phyloP scores from a whole-genome alignment of 495 filamentous ascomycete genomes.

The Chaetomium cochliodes region DNA sequence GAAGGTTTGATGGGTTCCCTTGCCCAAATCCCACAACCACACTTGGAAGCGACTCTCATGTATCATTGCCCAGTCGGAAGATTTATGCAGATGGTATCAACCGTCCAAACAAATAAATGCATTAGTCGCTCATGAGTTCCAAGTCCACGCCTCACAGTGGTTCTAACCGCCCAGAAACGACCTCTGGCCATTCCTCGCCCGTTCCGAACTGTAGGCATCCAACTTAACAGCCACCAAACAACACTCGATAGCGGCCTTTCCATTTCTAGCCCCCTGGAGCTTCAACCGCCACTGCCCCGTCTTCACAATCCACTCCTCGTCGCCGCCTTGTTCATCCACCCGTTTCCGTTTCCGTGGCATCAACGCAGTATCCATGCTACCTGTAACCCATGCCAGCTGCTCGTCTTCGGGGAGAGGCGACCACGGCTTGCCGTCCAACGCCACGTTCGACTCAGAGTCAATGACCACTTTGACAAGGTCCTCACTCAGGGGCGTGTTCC shows the following conservation, averaged over 20 bases:
- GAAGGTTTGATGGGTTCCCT: too few species aligned
- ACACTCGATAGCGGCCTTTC: slow-evolving; percentile 59
- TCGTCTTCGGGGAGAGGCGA: neutral
- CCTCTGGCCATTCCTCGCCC: slow-evolving; percentile 64
- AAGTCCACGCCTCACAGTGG: neutral
- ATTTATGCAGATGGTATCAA: too few species aligned
- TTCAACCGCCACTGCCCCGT: slow-evolving; percentile 79
- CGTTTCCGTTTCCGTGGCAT: slow-evolving; percentile 53
- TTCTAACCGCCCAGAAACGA: slow-evolving; percentile 55
- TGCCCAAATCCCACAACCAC: too few species aligned
- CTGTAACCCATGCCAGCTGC: neutral
- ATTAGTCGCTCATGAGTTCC: neutral
- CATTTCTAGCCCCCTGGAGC: slow-evolving; percentile 56
- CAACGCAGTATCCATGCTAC: neutral
- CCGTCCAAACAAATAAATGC: too few species aligned
- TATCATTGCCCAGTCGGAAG: too few species aligned
- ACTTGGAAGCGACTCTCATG: too few species aligned
- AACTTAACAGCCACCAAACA: slow-evolving; percentile 78
- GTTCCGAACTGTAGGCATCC: slow-evolving; percentile 68
- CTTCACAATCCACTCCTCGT: slow-evolving; percentile 66
- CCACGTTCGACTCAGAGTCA: slow-evolving; percentile 65
- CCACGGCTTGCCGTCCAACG: slow-evolving; percentile 63
- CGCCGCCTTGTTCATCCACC: slow-evolving; percentile 33
- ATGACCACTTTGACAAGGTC: slow-evolving; percentile 67
- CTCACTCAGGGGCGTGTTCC: slow-evolving; percentile 68